These are phyloP conservation scores for Saposhnikovia divaricata DNA, from an alignment of 129 eudicot genomes.

Conservation along the genomic window DNA sequence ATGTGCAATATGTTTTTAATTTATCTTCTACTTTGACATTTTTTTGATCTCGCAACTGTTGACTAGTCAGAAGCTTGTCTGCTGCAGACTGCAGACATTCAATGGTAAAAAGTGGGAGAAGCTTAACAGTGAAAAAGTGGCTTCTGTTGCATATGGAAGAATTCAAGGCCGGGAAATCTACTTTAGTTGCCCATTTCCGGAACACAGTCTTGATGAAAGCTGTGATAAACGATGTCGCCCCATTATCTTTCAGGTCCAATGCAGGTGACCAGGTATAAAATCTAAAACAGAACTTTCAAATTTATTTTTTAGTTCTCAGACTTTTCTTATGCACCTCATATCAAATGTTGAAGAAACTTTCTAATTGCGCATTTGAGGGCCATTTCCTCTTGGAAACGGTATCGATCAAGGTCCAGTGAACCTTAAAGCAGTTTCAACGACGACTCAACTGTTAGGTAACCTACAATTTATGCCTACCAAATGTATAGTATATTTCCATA, in stretches of 20 bases:
- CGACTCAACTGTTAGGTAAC: too few species aligned
- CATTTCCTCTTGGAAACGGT: conserved; percentile 44
- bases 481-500: too few species aligned
- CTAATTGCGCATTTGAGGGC: conserved; percentile 32
- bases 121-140: conserved; percentile 58
- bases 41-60: not conserved
- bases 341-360: not conserved
- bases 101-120: conserved; percentile 61
- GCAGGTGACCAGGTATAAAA: conserved; percentile 58
- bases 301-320: not conserved
- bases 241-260: conserved; percentile 57
- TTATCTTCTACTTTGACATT: not conserved
- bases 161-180: conserved; percentile 53
- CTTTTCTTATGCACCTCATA: not conserved
- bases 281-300: not conserved
- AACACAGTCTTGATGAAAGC: conserved; percentile 59
- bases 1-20: not conserved
- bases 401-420: conserved; percentile 32
- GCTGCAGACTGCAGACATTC: conserved; percentile 34
- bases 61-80: not conserved
- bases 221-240: conserved; percentile 58
- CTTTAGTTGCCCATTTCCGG: conserved; percentile 54
- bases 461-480: too few species aligned
- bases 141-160: conserved; percentile 55
- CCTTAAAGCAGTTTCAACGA: conserved; percentile 15